Evolutionary conservation across 2,329 filamentous ascomycete species (phyloP).

Genomic region (Xylariaceae sp.): DNA sequence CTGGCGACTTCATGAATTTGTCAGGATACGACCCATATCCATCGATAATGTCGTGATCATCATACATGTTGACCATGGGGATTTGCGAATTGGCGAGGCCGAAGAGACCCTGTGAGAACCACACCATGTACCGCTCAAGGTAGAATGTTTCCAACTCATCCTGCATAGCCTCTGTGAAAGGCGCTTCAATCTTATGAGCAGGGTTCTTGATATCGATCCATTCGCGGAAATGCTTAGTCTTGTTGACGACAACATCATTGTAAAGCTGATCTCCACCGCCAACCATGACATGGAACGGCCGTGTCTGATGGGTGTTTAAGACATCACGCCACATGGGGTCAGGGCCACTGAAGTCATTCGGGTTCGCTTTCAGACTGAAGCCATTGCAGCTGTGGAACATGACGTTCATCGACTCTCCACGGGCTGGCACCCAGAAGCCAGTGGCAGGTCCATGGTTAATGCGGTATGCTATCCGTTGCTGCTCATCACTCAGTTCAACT

Average conservation of each 20-base stretch:
- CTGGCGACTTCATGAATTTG: slow-evolving; percentile 82
- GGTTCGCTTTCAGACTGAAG: slow-evolving; percentile 74
- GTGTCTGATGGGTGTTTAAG: slow-evolving; percentile 81
- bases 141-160: slow-evolving; percentile 86
- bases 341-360: slow-evolving; percentile 79
- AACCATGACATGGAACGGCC: slow-evolving; percentile 96
- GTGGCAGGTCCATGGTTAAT: slow-evolving; percentile 87
- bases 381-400: slow-evolving; percentile 99
- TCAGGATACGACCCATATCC: slow-evolving; percentile 92
- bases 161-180: slow-evolving; percentile 77
- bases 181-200: slow-evolving; percentile 69
- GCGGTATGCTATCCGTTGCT: slow-evolving; percentile 87
- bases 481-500: slow-evolving; percentile 70
- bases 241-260: slow-evolving; percentile 75
- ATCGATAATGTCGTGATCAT: slow-evolving; percentile 89
- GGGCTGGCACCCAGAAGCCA: slow-evolving; percentile 90
- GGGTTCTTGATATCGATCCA: slow-evolving; percentile 82
- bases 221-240: slow-evolving; percentile 70
- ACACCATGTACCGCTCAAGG: slow-evolving; percentile 80
- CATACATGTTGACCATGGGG: slow-evolving; percentile 97
- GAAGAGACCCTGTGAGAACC: slow-evolving; percentile 95
- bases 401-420: slow-evolving; percentile 86
- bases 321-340: slow-evolving; percentile 97
- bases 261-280: slow-evolving; percentile 97
- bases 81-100: slow-evolving; percentile 91